Percentiles rank a stretch among this genome's conserved stretches.
Evolutionary conservation across 1,139 yeast genomes (phyloP).

Genomic region (Geotrichum klebahnii): DNA sequence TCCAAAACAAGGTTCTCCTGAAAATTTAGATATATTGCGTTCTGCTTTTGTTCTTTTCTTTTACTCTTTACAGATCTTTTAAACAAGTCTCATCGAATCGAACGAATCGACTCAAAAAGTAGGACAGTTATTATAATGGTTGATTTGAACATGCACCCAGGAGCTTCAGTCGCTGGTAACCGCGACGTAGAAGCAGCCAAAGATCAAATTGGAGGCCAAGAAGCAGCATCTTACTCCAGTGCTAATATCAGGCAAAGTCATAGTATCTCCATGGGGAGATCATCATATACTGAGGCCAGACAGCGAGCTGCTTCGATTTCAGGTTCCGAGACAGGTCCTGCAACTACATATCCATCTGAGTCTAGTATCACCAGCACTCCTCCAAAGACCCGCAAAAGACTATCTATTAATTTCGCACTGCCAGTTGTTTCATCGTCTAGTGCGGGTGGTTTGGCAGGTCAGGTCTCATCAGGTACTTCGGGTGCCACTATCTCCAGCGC

Average conservation of each 20-base stretch:
- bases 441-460: too few relatives aligned
- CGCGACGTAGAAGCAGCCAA: neutral
- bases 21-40: neutral
- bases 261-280: neutral
- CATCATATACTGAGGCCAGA: constrained; percentile 3
- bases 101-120: too few relatives aligned
- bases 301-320: constrained; percentile 15
- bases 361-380: too few relatives aligned
- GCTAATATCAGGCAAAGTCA: constrained; percentile 7
- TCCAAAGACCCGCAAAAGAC: constrained; percentile 28
- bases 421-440: constrained; percentile 29
- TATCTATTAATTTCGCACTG: constrained; percentile 32
- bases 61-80: neutral
- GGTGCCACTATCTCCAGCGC: too few relatives aligned
- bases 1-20: neutral
- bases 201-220: too few relatives aligned
- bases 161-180: constrained; percentile 4
- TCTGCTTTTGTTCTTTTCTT: neutral
- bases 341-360: constrained; percentile 13
- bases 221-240: too few relatives aligned
- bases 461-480: constrained; percentile 2
- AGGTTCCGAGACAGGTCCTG: neutral
- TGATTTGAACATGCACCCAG: constrained; percentile 1
- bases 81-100: too few relatives aligned
- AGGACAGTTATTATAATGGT: constrained; percentile 8